These are phyloP conservation scores for Boletus vermiculosoides DNA, from an alignment of 768 basidiomycete genomes.

Conservation along the genomic window DNA sequence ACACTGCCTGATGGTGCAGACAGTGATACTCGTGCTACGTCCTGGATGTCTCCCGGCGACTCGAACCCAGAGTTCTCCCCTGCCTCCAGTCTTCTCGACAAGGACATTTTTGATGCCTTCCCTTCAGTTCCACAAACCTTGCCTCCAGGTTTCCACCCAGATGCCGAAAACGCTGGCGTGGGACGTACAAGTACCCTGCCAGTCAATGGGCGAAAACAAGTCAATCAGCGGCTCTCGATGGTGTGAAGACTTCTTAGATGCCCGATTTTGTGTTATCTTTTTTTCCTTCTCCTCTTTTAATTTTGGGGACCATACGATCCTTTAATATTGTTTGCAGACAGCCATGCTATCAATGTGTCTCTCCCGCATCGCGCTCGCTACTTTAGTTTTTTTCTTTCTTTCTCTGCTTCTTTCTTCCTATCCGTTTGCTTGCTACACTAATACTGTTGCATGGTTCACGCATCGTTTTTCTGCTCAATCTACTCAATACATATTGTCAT, in stretches of 20 bases:
- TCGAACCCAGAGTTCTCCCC: slow-evolving; percentile 43
- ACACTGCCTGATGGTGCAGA: slow-evolving; percentile 15
- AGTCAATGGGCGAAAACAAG: slow-evolving; percentile 28
- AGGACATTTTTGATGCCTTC: slow-evolving; percentile 66
- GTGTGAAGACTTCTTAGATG: slow-evolving; percentile 18
- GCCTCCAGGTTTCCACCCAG: slow-evolving; percentile 33
- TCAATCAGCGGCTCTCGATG: slow-evolving; percentile 24
- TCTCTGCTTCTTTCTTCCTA: not conserved
- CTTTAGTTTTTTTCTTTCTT: not conserved
- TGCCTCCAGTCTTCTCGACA: slow-evolving; percentile 43
- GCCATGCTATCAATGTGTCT: slow-evolving; percentile 10
- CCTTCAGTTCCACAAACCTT: slow-evolving; percentile 62
- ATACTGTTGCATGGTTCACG: slow-evolving; percentile 24
- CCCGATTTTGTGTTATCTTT: not conserved
- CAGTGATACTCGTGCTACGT: slow-evolving; percentile 35
- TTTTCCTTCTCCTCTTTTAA: not conserved
- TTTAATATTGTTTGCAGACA: slow-evolving; percentile 8
- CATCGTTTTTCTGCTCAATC: slow-evolving; percentile 26
- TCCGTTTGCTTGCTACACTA: slow-evolving; percentile 16
- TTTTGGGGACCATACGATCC: not conserved
- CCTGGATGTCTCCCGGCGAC: slow-evolving; percentile 48
- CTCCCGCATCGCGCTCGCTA: slow-evolving; percentile 3
- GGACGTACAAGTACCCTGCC: slow-evolving; percentile 28
- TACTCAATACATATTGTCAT: slow-evolving; percentile 25
- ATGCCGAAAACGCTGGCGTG: slow-evolving; percentile 7